Evolutionary conservation across 1,284 basidiomycete species (phyloP), one percentile per base, ranked within the genome.

Genomic region (Cryptococcus hybrid): DNA sequence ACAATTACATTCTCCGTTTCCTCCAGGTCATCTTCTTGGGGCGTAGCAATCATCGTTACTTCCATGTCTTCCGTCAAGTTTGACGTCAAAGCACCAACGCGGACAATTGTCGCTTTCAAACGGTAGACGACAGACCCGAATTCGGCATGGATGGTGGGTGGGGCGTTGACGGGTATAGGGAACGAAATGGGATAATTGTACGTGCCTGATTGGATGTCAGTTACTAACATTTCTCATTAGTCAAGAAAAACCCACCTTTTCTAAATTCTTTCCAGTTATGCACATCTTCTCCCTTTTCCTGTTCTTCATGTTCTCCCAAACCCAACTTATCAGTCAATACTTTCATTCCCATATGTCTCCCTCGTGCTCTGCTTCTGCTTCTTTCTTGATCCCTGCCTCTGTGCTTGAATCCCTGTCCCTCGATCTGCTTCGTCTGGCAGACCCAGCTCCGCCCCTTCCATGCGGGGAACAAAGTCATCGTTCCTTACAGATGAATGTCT

Each of bases 171-270:
- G 0, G 94, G 92, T 50, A 99, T 86, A 3, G 87, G 82, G 74
- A 98, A 91, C 15, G 89, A 90, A 68, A 99, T 90, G 1, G 94
- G 93, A 75, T 93, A 99, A 45, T 88, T 92, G 75, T 98, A 97
- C 5, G 86, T 88, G n/a, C 92, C 91, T 89, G 67, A 34, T 24
- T 8, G 49, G 35, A 45, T 34, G 13, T 36, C 46, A 34, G 8
- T 8, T 49, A 39, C 8, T 12, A n/a, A 30, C 7, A 42, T 1
- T 34, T 18, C 18, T 12, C 6, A 48, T 5, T 6, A 49, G 3
- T 38, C 15, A 40, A 51, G 15, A n/a, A 15, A 9, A 47, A 44
- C 81, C 47, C 57, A 89, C 92, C 92, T 80, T 89, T 88, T 64
- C 88, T 86, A 77, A 97, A 95, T 75, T 96, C 88, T 67, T 88